Percentiles rank a stretch among this genome's conserved stretches.
Evolutionary conservation across 2,329 filamentous ascomycete species (phyloP).

Genomic region (Bipolaris victoriae): DNA sequence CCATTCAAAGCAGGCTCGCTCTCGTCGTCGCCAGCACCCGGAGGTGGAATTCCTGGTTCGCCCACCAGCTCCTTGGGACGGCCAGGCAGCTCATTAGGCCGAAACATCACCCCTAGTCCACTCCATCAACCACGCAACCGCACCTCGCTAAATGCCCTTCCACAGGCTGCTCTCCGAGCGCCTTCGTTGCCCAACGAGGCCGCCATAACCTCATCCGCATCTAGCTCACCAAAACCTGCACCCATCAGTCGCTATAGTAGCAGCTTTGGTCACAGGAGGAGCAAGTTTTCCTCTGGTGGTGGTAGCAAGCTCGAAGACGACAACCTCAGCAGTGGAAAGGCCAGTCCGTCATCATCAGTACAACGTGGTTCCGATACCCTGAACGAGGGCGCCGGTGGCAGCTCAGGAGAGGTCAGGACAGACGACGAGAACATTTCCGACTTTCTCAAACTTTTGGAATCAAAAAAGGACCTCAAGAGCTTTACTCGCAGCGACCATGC

Average conservation of each 20-base stretch:
- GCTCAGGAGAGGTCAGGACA: constrained; percentile 69
- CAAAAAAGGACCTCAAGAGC: constrained; percentile 82
- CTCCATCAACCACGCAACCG: constrained; percentile 67
- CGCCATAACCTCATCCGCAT: constrained; percentile 68
- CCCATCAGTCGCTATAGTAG: constrained; percentile 88
- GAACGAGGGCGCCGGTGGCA: constrained; percentile 69
- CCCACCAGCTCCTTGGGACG: constrained; percentile 58
- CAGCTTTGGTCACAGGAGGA: constrained; percentile 87
- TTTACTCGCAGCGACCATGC: constrained; percentile 70
- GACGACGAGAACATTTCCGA: constrained; percentile 95
- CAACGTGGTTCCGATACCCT: constrained; percentile 81
- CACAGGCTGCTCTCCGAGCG: constrained; percentile 74
- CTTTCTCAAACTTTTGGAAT: constrained; percentile 87
- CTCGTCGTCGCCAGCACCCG: constrained; percentile 79
- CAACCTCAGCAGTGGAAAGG: constrained; percentile 79
- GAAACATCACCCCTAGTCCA: constrained; percentile 31
- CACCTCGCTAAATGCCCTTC: constrained; percentile 75
- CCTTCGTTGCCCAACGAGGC: constrained; percentile 67
- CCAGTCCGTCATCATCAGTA: constrained; percentile 72
- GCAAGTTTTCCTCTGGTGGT: constrained; percentile 76
- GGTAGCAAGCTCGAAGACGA: constrained; percentile 75
- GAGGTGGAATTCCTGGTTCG: constrained; percentile 59
- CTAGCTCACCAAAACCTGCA: constrained; percentile 78
- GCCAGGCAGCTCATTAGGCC: constrained; percentile 32
- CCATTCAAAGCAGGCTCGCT: constrained; percentile 96